Percentiles rank a stretch among this genome's conserved stretches.
phyloP scores from a whole-genome alignment of 1,139 yeast genomes.

The Pichia sp. region DNA sequence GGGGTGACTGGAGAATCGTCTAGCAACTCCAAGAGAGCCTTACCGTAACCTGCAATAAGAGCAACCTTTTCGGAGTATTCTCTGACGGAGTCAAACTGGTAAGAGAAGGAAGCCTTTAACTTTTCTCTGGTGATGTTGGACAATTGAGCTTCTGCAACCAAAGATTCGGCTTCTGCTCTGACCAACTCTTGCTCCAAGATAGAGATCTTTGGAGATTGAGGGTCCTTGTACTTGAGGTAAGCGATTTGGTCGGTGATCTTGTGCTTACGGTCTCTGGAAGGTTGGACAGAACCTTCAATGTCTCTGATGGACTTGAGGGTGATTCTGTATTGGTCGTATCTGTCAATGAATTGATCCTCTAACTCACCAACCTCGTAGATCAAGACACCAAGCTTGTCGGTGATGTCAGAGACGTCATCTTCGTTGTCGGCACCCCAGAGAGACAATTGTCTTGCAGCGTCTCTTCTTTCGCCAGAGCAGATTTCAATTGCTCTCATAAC shows the following conservation, averaged over 20 bases:
- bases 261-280: constrained; percentile 81
- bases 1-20: constrained; percentile 87
- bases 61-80: constrained; percentile 83
- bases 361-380: constrained; percentile 80
- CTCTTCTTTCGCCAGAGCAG: constrained; percentile 74
- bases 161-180: constrained; percentile 85
- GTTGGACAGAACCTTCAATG: constrained; percentile 84
- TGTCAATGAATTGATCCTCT: constrained; percentile 83
- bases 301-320: constrained; percentile 77
- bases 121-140: constrained; percentile 84
- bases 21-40: constrained; percentile 73
- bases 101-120: constrained; percentile 78
- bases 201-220: constrained; percentile 75
- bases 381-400: constrained; percentile 81
- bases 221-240: constrained; percentile 76
- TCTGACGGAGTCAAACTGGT: constrained; percentile 78
- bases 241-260: constrained; percentile 84
- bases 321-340: constrained; percentile 81
- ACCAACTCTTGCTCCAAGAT: constrained; percentile 85
- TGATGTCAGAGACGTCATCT: constrained; percentile 79
- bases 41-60: constrained; percentile 84
- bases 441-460: constrained; percentile 78
- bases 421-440: constrained; percentile 84
- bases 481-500: constrained; percentile 76
- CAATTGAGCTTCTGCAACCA: constrained; percentile 87